Evolutionary conservation across 352 stramenopile genomes (phyloP), one percentile per base, ranked within the genome.

Genomic region (Sclerospora graminicola): DNA sequence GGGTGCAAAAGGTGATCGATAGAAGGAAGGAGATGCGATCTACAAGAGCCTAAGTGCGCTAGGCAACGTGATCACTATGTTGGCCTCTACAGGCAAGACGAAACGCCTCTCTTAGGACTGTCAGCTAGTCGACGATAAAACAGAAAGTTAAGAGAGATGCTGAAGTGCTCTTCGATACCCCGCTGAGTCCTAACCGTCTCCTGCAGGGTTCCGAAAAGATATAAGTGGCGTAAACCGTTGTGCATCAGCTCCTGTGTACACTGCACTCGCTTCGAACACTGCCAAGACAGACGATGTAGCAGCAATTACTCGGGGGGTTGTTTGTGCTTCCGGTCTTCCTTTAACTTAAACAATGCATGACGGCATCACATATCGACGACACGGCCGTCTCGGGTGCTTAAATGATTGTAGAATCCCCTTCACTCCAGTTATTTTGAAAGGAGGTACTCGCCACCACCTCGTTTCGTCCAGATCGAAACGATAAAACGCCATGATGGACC

Each of bases 351-450:
- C 10, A 87, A 47, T 13, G 69, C 59, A 3, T 51, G 40, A 16
- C 49, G 51, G 33, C 71, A 59, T 60, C 60, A 79, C 18, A 29
- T 56, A 16, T 35, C 42, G 11, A 78, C 4, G 88, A 96, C 24
- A 97, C 84, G 10, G 80, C 88, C 1, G 80, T 86, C 47, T 91
- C 74, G 18, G 84, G 48, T 13, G 81, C 67, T 39, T 89, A 66
- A 20, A 63, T 43, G 1, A 72, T 37, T 0, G 57, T n/a, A n/a
- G n/a, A 60, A 41, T 76, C 64, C 8, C 54, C 41, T 27, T 73
- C 48, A 4, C 69, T 61, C 5, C 53, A 47, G 0, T 63, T 58
- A 18, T 82, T 70, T n/a, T 68, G 48, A 35, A 80, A 83, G 15
- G 66, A 65, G 2, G 48, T 32, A 2, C 60, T 63, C 9, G 66